A percentile compares a stretch with the other conserved stretches of the same genome.
These are phyloP conservation scores for Citrus trifoliata DNA, from an alignment of 345 rosid species.

Conservation along the genomic window DNA sequence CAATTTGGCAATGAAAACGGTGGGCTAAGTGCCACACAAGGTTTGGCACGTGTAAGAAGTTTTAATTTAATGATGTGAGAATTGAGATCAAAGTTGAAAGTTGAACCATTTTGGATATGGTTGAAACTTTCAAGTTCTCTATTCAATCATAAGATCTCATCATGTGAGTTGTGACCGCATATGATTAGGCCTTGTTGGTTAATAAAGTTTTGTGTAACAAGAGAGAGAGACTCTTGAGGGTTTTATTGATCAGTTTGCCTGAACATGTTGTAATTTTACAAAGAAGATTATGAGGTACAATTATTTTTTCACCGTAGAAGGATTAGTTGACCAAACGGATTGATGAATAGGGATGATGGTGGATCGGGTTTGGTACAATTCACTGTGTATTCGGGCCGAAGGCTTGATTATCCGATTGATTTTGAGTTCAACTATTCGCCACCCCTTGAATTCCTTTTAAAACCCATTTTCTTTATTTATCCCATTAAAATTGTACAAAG, in stretches of 20 bases:
- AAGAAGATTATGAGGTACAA: too few species aligned
- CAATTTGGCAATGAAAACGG: neutral
- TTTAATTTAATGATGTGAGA: neutral
- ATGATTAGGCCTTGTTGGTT: neutral
- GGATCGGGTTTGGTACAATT: too few species aligned
- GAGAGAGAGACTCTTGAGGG: neutral
- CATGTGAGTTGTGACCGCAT: neutral
- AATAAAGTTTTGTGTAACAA: neutral
- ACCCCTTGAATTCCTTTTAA: too few species aligned
- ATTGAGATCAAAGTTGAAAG: neutral
- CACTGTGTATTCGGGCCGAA: too few species aligned
- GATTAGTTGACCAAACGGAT: too few species aligned
- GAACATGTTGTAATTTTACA: neutral
- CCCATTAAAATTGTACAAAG: too few species aligned
- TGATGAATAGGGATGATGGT: too few species aligned
- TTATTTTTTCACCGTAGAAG: too few species aligned
- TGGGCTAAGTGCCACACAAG: neutral
- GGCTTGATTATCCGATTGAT: too few species aligned
- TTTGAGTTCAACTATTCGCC: too few species aligned
- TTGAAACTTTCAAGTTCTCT: neutral
- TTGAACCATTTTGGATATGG: neutral
- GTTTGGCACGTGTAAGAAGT: neutral
- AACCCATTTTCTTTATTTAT: too few species aligned
- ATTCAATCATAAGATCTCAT: neutral
- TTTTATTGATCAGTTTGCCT: neutral